Evolutionary conservation across 148 eudicot species (phyloP).

Genomic region (Amaranthus palmeri): DNA sequence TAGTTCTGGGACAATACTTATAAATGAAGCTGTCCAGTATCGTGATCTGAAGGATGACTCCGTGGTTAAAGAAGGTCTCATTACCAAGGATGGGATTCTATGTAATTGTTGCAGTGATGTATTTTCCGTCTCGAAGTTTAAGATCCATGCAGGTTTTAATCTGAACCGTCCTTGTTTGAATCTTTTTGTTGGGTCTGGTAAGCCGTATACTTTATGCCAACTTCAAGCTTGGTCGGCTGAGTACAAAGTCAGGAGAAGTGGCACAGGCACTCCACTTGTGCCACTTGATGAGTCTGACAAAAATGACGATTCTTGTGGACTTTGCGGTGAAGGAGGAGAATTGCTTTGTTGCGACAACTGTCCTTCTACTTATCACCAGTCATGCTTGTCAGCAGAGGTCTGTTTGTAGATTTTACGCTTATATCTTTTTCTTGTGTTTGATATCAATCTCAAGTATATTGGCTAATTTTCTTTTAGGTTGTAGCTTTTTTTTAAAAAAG

Average conservation of each 20-base stretch:
- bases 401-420: slow-evolving; percentile 22
- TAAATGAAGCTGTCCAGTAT: slow-evolving; percentile 65
- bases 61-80: slow-evolving; percentile 69
- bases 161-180: slow-evolving; percentile 59
- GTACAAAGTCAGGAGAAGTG: slow-evolving; percentile 67
- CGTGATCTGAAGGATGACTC: slow-evolving; percentile 54
- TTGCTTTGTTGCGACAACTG: slow-evolving; percentile 92
- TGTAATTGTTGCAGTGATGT: slow-evolving; percentile 71
- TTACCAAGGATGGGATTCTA: slow-evolving; percentile 66
- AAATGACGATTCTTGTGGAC: slow-evolving; percentile 94
- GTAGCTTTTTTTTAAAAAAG: not conserved
- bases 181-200: slow-evolving; percentile 82
- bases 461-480: slow-evolving; percentile 3
- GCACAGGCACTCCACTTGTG: slow-evolving; percentile 36
- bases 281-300: slow-evolving; percentile 57
- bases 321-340: slow-evolving; percentile 98
- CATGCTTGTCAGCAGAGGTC: slow-evolving; percentile 83
- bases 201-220: slow-evolving; percentile 68
- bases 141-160: slow-evolving; percentile 71
- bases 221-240: slow-evolving; percentile 99
- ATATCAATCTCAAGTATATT: not conserved
- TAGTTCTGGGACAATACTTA: slow-evolving; percentile 45
- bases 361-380: slow-evolving; percentile 90
- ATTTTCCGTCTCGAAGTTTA: slow-evolving; percentile 64
- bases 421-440: not conserved